Evolutionary conservation across 2,329 filamentous ascomycete species (phyloP), one percentile per base, ranked within the genome.

Genomic region (Colletotrichum higginsianum): DNA sequence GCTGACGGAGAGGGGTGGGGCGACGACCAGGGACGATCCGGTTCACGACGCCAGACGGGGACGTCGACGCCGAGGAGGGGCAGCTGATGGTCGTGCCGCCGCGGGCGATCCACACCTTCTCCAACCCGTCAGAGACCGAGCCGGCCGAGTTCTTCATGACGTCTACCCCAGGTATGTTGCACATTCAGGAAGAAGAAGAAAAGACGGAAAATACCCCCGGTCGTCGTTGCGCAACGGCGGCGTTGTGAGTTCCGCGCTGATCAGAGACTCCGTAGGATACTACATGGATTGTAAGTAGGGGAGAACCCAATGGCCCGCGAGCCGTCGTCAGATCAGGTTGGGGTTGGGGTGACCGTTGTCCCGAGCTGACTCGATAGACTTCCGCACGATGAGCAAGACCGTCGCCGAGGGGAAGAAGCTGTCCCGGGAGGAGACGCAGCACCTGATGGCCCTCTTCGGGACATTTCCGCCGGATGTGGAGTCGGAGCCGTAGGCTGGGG

Each of bases 111-210:
- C 80, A 82, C 35, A 81, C 79, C 1, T 82, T 82, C 64, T 76
- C 76, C 65, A 82, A 82, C 47, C 74, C 79, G 23, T 80, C 79
- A 0, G 72, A 77, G n/a, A 78, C 76, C 21, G 79, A 79, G 65
- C 75, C 77, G 2, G 77, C 77, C 8, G 80, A 81, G 73, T 77
- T 80, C n/a, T 82, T 80, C 66, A 82, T 82, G 80, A 82, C 79
- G 2, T 79, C 79, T 8, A 82, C 80, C 6, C 80, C 80, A 8
- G 78, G 79, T 78, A 55, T 66, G 74, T 68, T 46, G 44, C 44
- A 16, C 44, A 46, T 35, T 35, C 30, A 35, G 6, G 7, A 30
- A 30, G 7, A 30, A 30, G 4, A 30, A 30, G 21, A 23, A 23
- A 23, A 23, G 21, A 23, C 21, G 21, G 21, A 23, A 23, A 23